Evolutionary conservation across 495 filamentous ascomycete genomes (phyloP).

Genomic region (Tuber melanosporum): DNA sequence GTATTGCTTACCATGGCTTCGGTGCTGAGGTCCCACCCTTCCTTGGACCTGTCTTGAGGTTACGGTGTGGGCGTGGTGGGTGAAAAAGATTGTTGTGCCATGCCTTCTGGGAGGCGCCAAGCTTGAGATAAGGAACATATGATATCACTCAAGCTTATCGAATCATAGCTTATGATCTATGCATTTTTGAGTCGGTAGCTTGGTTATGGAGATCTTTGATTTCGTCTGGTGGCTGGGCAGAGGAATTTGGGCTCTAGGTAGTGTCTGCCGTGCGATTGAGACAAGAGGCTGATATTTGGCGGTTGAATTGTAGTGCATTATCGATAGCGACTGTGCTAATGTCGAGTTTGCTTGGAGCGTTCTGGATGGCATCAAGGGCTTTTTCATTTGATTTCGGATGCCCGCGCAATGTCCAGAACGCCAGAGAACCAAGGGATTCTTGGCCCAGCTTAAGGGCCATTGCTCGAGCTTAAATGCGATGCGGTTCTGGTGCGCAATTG

Average conservation of each 20-base stretch:
- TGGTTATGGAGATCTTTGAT: neutral
- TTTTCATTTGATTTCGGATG: neutral
- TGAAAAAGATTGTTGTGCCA: neutral
- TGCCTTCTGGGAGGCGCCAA: neutral
- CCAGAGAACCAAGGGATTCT: neutral
- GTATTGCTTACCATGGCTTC: neutral
- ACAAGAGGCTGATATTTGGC: neutral
- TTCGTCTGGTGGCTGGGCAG: neutral
- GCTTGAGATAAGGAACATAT: neutral
- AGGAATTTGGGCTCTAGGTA: neutral
- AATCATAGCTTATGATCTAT: neutral
- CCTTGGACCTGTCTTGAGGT: no score
- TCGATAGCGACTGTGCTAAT: neutral
- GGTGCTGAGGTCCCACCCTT: neutral
- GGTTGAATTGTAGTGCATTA: neutral
- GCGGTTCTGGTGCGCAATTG: neutral
- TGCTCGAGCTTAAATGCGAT: neutral
- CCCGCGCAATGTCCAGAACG: neutral
- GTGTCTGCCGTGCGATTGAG: neutral
- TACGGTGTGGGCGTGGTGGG: neutral
- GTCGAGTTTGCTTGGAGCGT: neutral
- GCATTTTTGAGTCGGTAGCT: neutral
- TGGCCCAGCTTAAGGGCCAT: neutral
- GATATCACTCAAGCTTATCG: neutral
- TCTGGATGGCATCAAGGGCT: neutral